Conservation (phyloP, 495 filamentous ascomycete genomes). For the Cryomyces antarcticus region DNA sequence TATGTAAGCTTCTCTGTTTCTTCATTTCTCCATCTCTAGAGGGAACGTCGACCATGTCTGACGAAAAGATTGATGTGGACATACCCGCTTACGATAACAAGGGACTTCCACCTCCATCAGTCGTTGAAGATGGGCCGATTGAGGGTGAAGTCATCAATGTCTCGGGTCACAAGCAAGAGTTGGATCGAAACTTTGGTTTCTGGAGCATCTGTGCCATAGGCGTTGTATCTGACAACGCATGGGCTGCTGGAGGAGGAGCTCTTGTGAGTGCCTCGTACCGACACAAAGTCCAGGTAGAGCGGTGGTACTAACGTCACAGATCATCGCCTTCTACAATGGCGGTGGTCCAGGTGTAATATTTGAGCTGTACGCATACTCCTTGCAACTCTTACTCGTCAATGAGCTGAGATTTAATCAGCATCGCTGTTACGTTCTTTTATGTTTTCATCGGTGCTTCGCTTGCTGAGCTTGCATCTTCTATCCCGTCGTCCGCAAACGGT, state of each 20-base stretch:
- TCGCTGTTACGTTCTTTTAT: conserved; percentile 33
- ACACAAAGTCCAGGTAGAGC: background rate
- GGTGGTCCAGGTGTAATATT: conserved; percentile 36
- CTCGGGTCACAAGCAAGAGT: conserved; percentile 8
- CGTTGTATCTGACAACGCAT: conserved; percentile 6
- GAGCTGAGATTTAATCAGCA: conserved; percentile 14
- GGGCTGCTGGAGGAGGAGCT: conserved; percentile 5
- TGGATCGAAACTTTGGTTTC: conserved; percentile 6
- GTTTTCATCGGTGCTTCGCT: conserved; percentile 27
- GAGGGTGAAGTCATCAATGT: conserved; percentile 7
- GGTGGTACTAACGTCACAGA: background rate
- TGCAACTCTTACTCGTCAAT: conserved; percentile 22
- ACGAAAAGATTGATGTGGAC: too few relatives aligned
- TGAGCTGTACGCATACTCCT: conserved; percentile 29
- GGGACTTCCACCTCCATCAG: too few relatives aligned
- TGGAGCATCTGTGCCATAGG: background rate
- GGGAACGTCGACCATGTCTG: too few relatives aligned
- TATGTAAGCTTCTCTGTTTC: too few relatives aligned
- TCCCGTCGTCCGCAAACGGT: conserved; percentile 53
- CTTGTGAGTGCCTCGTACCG: conserved; percentile 1
- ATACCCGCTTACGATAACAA: too few relatives aligned
- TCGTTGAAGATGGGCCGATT: too few relatives aligned
- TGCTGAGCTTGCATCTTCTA: conserved; percentile 52
- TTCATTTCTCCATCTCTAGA: too few relatives aligned
- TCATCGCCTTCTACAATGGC: conserved; percentile 25